phyloP scores from a whole-genome alignment of 2,329 filamentous ascomycete genomes.

The Aspergillus terreus region DNA sequence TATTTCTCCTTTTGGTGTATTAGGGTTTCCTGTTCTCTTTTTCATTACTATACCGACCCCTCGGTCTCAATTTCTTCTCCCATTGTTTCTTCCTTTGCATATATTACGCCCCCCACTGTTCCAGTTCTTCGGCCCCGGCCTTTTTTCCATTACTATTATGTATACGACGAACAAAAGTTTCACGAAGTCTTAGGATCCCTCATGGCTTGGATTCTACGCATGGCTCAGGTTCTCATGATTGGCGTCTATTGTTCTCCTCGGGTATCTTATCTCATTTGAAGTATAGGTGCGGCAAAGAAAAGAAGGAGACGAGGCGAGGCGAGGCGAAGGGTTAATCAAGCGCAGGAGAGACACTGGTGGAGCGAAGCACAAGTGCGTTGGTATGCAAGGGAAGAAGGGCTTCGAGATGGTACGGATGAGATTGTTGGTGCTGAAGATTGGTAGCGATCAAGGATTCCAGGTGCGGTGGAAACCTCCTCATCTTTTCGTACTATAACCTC shows the following conservation, averaged over 20 bases:
- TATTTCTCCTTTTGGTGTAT: constrained; percentile 16
- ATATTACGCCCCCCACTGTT: constrained; percentile 33
- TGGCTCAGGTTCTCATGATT: constrained; percentile 37
- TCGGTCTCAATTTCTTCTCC: constrained; percentile 20
- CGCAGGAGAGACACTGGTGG: constrained; percentile 24
- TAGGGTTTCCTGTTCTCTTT: constrained; percentile 3
- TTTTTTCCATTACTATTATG: constrained; percentile 31
- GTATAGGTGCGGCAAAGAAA: constrained; percentile 31
- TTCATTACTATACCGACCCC: constrained; percentile 6
- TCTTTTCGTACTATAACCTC: constrained; percentile 19
- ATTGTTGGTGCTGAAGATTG: constrained; percentile 23
- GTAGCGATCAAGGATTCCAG: constrained; percentile 19
- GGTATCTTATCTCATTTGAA: constrained; percentile 31
- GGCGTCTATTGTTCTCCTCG: constrained; percentile 40
- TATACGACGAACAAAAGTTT: constrained; percentile 43
- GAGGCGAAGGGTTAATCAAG: constrained; percentile 27
- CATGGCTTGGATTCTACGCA: constrained; percentile 31
- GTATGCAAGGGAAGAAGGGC: constrained; percentile 24
- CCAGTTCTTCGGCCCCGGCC: constrained; percentile 23
- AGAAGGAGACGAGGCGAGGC: constrained; percentile 28
- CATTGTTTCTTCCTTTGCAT: constrained; percentile 35
- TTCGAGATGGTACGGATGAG: constrained; percentile 22
- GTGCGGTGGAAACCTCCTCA: constrained; percentile 19
- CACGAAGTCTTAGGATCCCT: constrained; percentile 35
- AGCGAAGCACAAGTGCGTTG: constrained; percentile 24